phyloP scores from a whole-genome alignment of 305 asterid species.

The Rubia tinctorum region DNA sequence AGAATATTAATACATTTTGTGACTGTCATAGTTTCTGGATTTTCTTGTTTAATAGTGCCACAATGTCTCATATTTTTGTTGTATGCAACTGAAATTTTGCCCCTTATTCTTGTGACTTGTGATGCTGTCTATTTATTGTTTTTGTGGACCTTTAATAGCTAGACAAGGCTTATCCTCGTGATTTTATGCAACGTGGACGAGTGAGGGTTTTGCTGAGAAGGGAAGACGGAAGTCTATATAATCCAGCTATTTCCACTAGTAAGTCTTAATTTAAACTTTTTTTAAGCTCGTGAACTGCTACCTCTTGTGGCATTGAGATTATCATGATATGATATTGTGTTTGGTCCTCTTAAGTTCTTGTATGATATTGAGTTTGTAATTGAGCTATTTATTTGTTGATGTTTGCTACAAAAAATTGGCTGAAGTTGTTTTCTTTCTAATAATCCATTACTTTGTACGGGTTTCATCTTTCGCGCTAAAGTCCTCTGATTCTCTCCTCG shows the following conservation, averaged over 20 bases:
- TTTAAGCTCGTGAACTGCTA: not conserved
- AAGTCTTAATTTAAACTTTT: constrained; percentile 17
- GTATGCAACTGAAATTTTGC: too few species aligned
- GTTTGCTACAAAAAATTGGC: not conserved
- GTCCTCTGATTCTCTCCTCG: not conserved
- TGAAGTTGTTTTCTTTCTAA: not conserved
- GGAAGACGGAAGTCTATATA: constrained; percentile 71
- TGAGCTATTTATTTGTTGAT: not conserved
- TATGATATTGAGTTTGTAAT: not conserved
- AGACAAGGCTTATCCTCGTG: constrained; percentile 93
- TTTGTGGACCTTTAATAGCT: constrained; percentile 32
- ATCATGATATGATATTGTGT: not conserved
- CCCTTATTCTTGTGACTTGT: too few species aligned
- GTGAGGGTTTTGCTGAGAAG: constrained; percentile 73
- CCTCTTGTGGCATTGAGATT: not conserved
- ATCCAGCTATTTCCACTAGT: constrained; percentile 79
- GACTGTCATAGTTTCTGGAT: not conserved
- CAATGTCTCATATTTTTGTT: not conserved
- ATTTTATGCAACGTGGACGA: constrained; percentile 95
- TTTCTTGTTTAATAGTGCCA: not conserved
- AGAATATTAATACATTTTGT: not conserved
- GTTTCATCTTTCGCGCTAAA: not conserved
- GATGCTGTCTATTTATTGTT: not conserved
- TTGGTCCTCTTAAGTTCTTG: not conserved
- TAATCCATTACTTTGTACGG: not conserved